Conservation (phyloP, 1,284 basidiomycete species). For the Hypsizygus ulmarius region DNA sequence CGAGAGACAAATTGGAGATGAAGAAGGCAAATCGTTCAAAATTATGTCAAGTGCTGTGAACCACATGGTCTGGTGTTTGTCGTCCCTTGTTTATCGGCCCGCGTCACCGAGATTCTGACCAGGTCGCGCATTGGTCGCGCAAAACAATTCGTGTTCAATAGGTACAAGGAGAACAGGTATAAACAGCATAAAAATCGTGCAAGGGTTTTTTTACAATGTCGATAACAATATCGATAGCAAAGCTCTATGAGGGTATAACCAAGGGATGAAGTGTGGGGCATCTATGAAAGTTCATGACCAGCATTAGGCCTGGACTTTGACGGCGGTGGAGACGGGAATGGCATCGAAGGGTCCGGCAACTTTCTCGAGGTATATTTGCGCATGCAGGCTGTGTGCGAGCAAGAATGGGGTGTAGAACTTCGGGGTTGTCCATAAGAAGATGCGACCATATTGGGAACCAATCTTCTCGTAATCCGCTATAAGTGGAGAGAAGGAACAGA, state of each 20-base stretch:
- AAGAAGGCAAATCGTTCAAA: neutral
- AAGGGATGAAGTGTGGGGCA: neutral
- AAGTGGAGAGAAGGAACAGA: neutral
- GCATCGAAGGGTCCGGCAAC: conserved; percentile 56
- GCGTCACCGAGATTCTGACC: neutral
- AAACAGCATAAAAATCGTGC: too few species aligned
- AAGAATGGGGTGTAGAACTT: conserved; percentile 58
- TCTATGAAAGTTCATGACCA: conserved; percentile 6
- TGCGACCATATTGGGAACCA: conserved; percentile 56
- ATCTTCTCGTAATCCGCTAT: conserved; percentile 69
- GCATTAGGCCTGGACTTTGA: conserved; percentile 14
- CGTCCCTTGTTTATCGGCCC: conserved; percentile 10
- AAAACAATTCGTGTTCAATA: neutral
- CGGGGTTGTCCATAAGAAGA: conserved; percentile 74
- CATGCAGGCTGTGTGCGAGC: conserved; percentile 26
- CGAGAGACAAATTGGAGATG: neutral
- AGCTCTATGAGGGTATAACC: conserved; percentile 2
- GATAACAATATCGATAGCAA: neutral
- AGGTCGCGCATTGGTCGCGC: neutral
- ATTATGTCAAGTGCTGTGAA: conserved; percentile 26
- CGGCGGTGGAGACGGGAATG: conserved; percentile 3
- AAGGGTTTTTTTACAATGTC: too few species aligned
- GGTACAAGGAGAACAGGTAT: too few species aligned
- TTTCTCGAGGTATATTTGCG: conserved; percentile 42
- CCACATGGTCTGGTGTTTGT: conserved; percentile 24